These are phyloP conservation scores for Penicillium rolfsii DNA, from an alignment of 2,329 filamentous ascomycete genomes.

Conservation along the genomic window DNA sequence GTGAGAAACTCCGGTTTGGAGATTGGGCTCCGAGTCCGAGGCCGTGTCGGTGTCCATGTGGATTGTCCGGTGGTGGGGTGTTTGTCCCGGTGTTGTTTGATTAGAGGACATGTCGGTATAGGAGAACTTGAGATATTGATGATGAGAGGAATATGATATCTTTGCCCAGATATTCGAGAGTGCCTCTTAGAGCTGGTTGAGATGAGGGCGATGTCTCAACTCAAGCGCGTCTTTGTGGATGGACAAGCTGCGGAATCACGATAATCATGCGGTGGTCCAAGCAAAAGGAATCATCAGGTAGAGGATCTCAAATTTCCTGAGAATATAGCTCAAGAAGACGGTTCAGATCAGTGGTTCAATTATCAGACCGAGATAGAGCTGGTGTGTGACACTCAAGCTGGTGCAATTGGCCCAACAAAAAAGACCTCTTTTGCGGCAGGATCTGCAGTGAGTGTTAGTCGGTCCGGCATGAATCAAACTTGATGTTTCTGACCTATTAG, in stretches of 20 bases:
- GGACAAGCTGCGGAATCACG: background rate
- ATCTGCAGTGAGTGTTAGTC: background rate
- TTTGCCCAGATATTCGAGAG: background rate
- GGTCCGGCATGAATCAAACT: background rate
- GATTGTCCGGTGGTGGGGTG: background rate
- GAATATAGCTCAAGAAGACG: background rate
- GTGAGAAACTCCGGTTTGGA: background rate
- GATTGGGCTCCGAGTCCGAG: slow-evolving; percentile 6
- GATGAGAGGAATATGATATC: background rate
- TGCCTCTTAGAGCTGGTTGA: background rate
- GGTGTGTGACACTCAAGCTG: background rate
- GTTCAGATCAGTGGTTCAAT: background rate
- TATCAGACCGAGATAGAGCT: background rate
- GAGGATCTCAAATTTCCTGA: no score
- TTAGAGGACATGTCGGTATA: background rate
- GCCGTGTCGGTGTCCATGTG: slow-evolving; percentile 26
- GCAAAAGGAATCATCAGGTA: background rate
- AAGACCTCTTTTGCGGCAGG: no score
- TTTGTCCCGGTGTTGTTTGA: background rate
- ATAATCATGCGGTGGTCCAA: background rate
- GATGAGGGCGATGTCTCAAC: background rate
- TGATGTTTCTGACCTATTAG: background rate
- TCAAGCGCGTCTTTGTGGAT: background rate
- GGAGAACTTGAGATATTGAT: background rate
- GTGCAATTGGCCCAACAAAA: background rate